Evolutionary conservation across 371 early-diverging fungal genomes (phyloP).

Genomic region (Zychaea mexicana): DNA sequence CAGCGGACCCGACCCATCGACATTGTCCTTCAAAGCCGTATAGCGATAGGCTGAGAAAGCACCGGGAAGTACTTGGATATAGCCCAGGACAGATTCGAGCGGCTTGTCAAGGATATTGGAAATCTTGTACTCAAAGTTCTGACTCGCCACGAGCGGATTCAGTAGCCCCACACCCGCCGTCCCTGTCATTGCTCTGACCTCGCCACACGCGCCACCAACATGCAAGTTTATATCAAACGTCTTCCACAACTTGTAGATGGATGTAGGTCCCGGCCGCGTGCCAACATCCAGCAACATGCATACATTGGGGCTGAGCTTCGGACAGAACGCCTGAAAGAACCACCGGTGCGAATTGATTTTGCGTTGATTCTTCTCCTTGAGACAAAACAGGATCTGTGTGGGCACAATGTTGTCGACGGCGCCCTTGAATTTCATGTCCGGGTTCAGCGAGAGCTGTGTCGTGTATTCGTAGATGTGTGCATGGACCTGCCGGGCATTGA

Average conservation of each 20-base stretch:
- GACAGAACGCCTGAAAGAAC: conserved; percentile 94
- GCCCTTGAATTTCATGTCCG: conserved; percentile 65
- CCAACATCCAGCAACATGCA: conserved; percentile 94
- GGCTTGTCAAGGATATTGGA: conserved; percentile 97
- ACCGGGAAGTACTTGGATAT: conserved; percentile 93
- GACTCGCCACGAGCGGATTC: conserved; percentile 92
- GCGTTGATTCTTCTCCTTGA: conserved; percentile 88
- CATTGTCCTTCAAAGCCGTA: conserved; percentile 76
- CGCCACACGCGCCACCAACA: conserved; percentile 95
- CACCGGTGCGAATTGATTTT: conserved; percentile 97
- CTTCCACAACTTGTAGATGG: conserved; percentile 91
- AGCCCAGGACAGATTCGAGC: conserved; percentile 93
- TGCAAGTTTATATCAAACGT: conserved; percentile 88
- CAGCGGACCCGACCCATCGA: conserved; percentile 74
- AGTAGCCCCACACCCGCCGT: conserved; percentile 66
- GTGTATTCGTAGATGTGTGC: conserved; percentile 95
- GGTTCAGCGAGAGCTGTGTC: conserved; percentile 77
- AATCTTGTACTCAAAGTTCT: conserved; percentile 97
- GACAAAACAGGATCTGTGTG: conserved; percentile 86
- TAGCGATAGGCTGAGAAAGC: conserved; percentile 96
- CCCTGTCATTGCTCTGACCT: conserved; percentile 85
- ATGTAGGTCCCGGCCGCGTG: conserved; percentile 81
- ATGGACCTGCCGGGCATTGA: conserved; percentile 58
- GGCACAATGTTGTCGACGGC: conserved; percentile 80
- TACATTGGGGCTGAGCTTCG: conserved; percentile 82